Evolutionary conservation across 2,329 filamentous ascomycete genomes (phyloP), one percentile per base, ranked within the genome.

Genomic region (Botrytis elliptica): DNA sequence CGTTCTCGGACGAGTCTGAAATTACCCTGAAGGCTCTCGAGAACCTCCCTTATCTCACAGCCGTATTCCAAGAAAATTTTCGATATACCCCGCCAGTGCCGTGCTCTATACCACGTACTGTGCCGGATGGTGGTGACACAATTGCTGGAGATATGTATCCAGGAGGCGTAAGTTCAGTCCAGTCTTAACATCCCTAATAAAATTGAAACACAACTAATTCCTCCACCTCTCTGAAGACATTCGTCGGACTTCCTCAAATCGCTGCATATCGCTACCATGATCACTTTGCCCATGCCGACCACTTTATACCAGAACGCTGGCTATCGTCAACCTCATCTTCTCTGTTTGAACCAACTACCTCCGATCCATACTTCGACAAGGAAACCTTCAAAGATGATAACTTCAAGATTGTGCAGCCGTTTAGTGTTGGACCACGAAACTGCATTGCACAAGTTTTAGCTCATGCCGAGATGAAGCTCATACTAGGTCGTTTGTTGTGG

Each of bases 1-100:
- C 80, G 0, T 86, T 86, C 71, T 71, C 73, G 1, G 75, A 67
- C 0, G 79, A 83, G 44, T 78, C 80, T 0, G 83, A 86, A 4
- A 85, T 87, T 64, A 82, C 77, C 29, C 71, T 84, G 9, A 36
- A 29, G 16, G 49, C 44, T 38, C 29, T 55, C 29, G 62, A 38
- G 14, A 44, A 66, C 29, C 62, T 74, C 9, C 33, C 33, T 10
- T 71, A 74, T 33, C 38, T 60, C 22, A 40, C 40, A 38, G 68
- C 68, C 4, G 36, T 57, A 40, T 38, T 74, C 33, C 44, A 71
- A 20, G 73, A 74, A 20, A 40, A 33, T 7, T 64, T 74, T 10
- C n/a, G 73, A 36, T 57, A 71, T 44, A 70, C 44, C 22, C 74
- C 71, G 16, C 74, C 74, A 22, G 71, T 68, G n/a, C 65, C 70